Evolutionary conservation across 495 filamentous ascomycete species (phyloP), one percentile per base, ranked within the genome.

Genomic region (Letharia lupina): DNA sequence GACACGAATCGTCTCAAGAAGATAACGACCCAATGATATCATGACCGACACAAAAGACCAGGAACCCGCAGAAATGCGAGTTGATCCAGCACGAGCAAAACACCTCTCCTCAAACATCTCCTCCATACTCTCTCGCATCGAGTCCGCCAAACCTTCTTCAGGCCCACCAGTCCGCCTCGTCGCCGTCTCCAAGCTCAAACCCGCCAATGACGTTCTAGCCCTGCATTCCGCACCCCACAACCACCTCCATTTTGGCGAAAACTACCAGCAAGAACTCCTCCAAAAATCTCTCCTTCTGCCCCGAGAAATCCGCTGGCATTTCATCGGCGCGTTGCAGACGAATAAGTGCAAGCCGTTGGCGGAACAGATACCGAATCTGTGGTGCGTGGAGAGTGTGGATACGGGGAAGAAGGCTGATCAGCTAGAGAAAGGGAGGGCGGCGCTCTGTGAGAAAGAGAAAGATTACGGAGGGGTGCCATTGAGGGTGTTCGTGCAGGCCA

Each of bases 121-220:
- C 41, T 45, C 68, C 40, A 61, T 70, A 47, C 65, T 70, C 10
- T 61, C 61, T 5, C 66, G 65, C 52, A 64, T 72, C 44, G 9
- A 18, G 8, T 59, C 68, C 35, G 18, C 59, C 44, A 28, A 39
- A 57, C 33, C 48, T 13, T n/a, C 45, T 7, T 31, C 69, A 16
- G 20, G 20, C 7, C 48, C 39, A 13, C 52, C 58, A 37, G 60
- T 95, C 63, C 88, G 94, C 28, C 80, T 98, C 35, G 89, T 98
- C 35, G 92, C 92, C 42, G 93, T 98, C 61, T 96, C 91, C 23
- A 98, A 98, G 75, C 81, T 94, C 69, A 96, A 97, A 75, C 91
- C 94, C 15, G 89, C 86, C 62, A 85, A 88, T 63, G 95, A 98
- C 77, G 86, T 97, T 72, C 81, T 96, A 52, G 86, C 90, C 60